Base-by-base conservation (phyloP, 1,284 basidiomycete species). In the Blastosporella zonata region DNA sequence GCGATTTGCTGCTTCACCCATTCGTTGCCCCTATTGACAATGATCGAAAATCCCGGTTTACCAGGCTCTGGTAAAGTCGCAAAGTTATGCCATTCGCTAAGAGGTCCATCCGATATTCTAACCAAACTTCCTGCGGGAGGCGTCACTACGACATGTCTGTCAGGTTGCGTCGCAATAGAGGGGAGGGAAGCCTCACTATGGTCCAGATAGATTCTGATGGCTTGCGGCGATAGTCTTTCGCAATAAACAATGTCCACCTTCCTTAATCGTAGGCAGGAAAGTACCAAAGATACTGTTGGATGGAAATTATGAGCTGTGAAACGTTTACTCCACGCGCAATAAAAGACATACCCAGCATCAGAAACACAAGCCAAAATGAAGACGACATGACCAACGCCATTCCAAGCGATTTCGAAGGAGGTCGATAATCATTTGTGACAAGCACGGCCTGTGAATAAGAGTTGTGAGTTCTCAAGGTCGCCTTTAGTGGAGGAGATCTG, bases 21-120 rank as follows among this genome's bases (percentile, higher is more conserved):
- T 60, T 82, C 80, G 13, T 80, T 80, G 20, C 79, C 80, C 44
- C 67, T 71, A 17, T 78, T 81, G 9, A 82, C 77, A 23, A 82
- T 74, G 25, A 81, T 65, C 2, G 79, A 82, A 59, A 74, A 83
- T 0, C 80, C 81, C 22, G 67, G 68, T 60, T 73, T 70, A 23
- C 74, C 73, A 9, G 77, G 77, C 40, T 73, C 72, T 1, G 74
- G 67, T 34, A 81, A 70, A 4, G 77, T 79, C 2, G 79, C 80
- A 58, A 82, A 83, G 6, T 76, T 73, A 54, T 83, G 81, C 80
- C 80, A 83, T 62, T 83, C 81, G 33, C 73, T 63, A 39, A 81
- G 67, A 20, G 81, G 81, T 50, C 67, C 68, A 22, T 74, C 70
- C 2, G 79, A 78, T 50, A 83, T 66, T 44, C 79, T 74, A 18